Evolutionary conservation across 2,329 filamentous ascomycete species (phyloP), one percentile per base, ranked within the genome.

Genomic region (Dactylellina haptotyla): DNA sequence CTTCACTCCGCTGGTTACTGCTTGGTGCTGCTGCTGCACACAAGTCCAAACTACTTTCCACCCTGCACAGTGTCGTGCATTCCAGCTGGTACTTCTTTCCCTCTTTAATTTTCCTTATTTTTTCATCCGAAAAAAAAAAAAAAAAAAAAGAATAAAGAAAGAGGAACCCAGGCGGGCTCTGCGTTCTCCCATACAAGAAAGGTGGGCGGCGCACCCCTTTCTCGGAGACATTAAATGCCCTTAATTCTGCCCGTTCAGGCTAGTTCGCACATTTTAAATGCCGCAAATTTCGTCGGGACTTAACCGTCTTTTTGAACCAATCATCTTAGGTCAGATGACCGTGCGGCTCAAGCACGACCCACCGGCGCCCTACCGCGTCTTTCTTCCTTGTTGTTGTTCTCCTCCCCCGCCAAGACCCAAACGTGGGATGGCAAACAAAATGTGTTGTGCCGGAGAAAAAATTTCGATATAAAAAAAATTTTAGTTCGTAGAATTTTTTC

Each of bases 191-290:
- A 64, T 72, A 72, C 58, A 64, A 72, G 64, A 72, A 72, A 59
- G 67, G 59, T 43, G 67, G 67, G 57, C 59, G 51, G 59, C 61
- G 54, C 66, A 72, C 67, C 67, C 67, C 59, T 72, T 72, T 70
- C 65, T 65, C 67, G 67, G 67, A 64, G 67, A 57, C 59, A 54
- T 59, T 64, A 72, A 72, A 53, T 53, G 54, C 48, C 43, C 25
- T 61, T 72, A 72, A 72, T 72, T 59, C 48, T 28, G 8, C 67
- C 67, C 6, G 4, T 28, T 59, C 1, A 3, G 59, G 67, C 46
- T 65, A 72, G 67, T 10, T 28, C 5, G 4, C 25, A n/a, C 23
- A 48, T 6, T 26, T 30, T 65, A 72, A 72, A 72, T 65, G 20
- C 67, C 67, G 67, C 67, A 65, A 72, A 72, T 72, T 65, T 48